These are phyloP conservation scores for Beauveria bassiana DNA, from an alignment of 2,329 filamentous ascomycete species.

Conservation along the genomic window DNA sequence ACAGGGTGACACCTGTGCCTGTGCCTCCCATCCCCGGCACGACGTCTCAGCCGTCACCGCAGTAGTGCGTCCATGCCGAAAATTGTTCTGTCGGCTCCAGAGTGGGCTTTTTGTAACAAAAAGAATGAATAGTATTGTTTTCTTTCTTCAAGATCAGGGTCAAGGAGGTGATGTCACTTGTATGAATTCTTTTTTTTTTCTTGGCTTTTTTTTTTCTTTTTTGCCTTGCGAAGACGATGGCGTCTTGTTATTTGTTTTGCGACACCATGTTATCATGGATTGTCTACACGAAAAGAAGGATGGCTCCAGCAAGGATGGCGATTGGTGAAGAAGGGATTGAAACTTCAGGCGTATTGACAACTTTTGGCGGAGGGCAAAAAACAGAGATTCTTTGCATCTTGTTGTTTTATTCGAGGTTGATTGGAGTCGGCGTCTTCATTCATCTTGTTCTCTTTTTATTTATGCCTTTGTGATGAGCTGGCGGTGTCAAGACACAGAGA, in stretches of 20 bases:
- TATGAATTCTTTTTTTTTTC: background rate
- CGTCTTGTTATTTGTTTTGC: background rate
- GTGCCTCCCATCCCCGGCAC: slow-evolving; percentile 33
- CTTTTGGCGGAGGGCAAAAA: background rate
- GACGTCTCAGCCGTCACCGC: background rate
- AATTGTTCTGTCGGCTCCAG: background rate
- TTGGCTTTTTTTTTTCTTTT: background rate
- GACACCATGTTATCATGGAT: background rate
- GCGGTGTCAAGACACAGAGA: background rate
- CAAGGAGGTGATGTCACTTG: background rate
- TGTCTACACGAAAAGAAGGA: background rate
- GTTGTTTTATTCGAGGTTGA: background rate
- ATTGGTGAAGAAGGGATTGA: background rate
- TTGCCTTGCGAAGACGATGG: background rate
- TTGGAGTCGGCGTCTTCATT: background rate
- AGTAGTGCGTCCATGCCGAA: background rate
- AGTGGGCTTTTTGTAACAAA: slow-evolving; percentile 2
- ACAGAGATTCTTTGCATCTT: background rate
- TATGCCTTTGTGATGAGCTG: background rate
- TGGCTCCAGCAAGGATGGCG: background rate
- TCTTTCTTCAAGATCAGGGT: background rate
- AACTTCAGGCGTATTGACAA: slow-evolving; percentile 5
- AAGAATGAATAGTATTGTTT: background rate
- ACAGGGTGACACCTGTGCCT: slow-evolving; percentile 37
- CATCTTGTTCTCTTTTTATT: background rate